Conservation (phyloP, 441 rosid genomes). For the Breynia disticha region DNA sequence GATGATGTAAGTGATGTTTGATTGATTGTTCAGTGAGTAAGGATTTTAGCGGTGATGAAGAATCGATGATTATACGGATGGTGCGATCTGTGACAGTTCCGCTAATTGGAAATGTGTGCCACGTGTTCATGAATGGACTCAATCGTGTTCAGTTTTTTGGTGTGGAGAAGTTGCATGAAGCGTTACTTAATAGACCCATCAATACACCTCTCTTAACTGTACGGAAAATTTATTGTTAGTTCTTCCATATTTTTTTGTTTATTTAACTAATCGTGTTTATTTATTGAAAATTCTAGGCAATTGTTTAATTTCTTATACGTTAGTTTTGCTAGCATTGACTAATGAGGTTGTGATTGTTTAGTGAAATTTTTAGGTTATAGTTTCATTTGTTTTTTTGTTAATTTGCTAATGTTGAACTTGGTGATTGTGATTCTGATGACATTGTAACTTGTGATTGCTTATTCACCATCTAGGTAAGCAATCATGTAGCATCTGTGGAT, state of each 20-base stretch:
- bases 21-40: conserved; percentile 34
- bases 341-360: neutral
- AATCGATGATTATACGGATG: conserved; percentile 53
- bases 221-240: no score
- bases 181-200: conserved; percentile 64
- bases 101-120: conserved; percentile 79
- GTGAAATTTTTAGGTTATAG: neutral
- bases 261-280: no score
- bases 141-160: conserved; percentile 94
- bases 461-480: conserved; percentile 55
- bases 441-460: no score
- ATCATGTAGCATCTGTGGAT: conserved; percentile 92
- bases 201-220: conserved; percentile 77
- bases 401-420: neutral
- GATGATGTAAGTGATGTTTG: neutral
- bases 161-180: conserved; percentile 74
- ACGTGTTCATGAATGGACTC: conserved; percentile 90
- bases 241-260: no score
- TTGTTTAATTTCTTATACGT: neutral
- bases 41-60: conserved; percentile 63
- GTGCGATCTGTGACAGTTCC: conserved; percentile 86
- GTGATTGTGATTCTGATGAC: no score
- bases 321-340: neutral
- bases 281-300: no score
- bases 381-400: neutral